Base-by-base conservation (phyloP, 441 rosid genomes). In the Jatropha multifida region DNA sequence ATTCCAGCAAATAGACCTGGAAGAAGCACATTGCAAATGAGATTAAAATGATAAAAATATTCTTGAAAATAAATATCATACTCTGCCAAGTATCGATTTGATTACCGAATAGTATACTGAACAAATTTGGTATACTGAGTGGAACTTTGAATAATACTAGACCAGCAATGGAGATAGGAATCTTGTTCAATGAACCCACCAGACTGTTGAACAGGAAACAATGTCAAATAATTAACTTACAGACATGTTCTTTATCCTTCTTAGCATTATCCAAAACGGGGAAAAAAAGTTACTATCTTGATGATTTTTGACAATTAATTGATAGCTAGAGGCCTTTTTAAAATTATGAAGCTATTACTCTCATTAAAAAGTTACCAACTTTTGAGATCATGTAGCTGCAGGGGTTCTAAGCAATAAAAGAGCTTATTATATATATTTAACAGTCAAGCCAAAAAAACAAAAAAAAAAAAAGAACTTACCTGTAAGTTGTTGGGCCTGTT, bases 101-200 rank as follows among this genome's bases (percentile, higher is more conserved):
- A 78, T 84, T 88, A 94, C 98, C 99, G 55, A 93, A 90, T 37
- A 91, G 85, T 80, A 93, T 88, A 84, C 98, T 95, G 90, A 88
- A 90, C 80, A 87, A 62, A 78, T 87, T 95, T 52, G 97, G 81
- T 61, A 89, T 68, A 78, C 91, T 91, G 60, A 91, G 82, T 23
- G 97, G 97, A 79, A 90, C 97, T 7, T 88, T 80, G 96, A 94
- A 94, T 85, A 89, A 68, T 23, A 86, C 76, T 32, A 94, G 82
- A 76, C 98, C 99, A 70, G 90, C 90, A 64, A 94, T 55, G 20
- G 99, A 94, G 73, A 94, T 81, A 0, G 99, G 99, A 83, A 94
- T 88, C 89, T 94, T 91, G 91, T 94, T 94, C 69, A 94, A 78
- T 61, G 99, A 94, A 80, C 99, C 98, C 71, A 94, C 99, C 77